Conservation (phyloP, 148 eudicot species). For the Rhododendron vialii region DNA sequence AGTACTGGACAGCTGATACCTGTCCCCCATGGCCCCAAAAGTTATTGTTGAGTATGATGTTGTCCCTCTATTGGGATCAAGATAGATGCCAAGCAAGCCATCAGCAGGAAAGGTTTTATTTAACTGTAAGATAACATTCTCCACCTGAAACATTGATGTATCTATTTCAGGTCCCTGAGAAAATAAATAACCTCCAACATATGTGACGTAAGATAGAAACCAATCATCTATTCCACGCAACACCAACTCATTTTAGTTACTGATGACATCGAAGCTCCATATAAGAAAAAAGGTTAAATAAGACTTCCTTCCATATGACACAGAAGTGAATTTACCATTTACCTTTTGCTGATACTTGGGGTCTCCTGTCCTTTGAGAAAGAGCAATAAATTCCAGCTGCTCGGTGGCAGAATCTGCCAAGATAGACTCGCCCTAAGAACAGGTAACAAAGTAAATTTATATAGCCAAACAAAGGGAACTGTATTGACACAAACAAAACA, state of each 20-base stretch:
- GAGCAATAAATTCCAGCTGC: constrained; percentile 97
- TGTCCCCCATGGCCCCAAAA: constrained; percentile 99
- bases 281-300: neutral
- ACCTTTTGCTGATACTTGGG: constrained; percentile 98
- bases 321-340: neutral
- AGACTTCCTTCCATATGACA: neutral
- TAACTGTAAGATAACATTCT: constrained; percentile 71
- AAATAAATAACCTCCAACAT: neutral
- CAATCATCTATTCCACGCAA: neutral
- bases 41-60: constrained; percentile 75
- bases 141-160: constrained; percentile 49
- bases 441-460: neutral
- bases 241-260: neutral
- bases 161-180: neutral
- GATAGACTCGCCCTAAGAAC: constrained; percentile 76
- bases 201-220: neutral
- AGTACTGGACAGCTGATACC: constrained; percentile 35
- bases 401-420: constrained; percentile 99
- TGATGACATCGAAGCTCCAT: neutral
- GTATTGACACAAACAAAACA: neutral
- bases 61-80: constrained; percentile 66
- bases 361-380: constrained; percentile 93
- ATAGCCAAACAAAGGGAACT: neutral
- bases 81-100: constrained; percentile 89
- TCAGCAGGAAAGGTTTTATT: constrained; percentile 86